phyloP scores from a whole-genome alignment of 73 alveolate species.

The Paramecium tetraurelia region DNA sequence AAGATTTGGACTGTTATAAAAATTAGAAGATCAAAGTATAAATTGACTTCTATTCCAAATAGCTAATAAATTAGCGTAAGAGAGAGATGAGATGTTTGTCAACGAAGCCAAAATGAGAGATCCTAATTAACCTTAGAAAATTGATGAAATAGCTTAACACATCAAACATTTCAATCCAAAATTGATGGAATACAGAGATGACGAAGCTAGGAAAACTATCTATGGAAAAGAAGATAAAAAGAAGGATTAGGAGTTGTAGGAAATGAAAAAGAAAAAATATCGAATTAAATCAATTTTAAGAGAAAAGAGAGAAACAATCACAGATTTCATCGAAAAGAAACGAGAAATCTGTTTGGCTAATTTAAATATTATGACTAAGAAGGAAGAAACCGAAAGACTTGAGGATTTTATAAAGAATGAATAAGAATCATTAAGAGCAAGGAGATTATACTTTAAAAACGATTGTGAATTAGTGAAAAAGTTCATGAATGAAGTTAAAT shows the following conservation, averaged over 20 bases:
- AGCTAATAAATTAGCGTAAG: slow-evolving; percentile 59
- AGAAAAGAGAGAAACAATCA: slow-evolving; percentile 58
- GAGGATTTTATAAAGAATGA: slow-evolving; percentile 58
- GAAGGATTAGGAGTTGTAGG: slow-evolving; percentile 20
- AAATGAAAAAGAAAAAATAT: slow-evolving; percentile 40
- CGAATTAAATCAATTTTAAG: slow-evolving; percentile 34
- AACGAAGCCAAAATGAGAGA: neutral
- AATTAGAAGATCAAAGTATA: slow-evolving; percentile 28
- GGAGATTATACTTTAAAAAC: slow-evolving; percentile 53
- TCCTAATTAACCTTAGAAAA: neutral
- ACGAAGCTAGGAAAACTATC: neutral
- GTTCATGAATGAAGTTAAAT: slow-evolving; percentile 52
- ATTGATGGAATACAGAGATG: neutral
- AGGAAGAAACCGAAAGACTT: slow-evolving; percentile 50
- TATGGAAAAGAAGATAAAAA: slow-evolving; percentile 41
- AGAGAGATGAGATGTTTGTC: slow-evolving; percentile 52
- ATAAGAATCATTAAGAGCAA: slow-evolving; percentile 54
- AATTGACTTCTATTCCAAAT: neutral
- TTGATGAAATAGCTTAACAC: neutral
- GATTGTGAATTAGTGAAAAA: slow-evolving; percentile 57
- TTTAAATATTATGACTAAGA: slow-evolving; percentile 44
- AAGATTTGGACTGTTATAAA: slow-evolving; percentile 22
- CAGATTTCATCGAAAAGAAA: slow-evolving; percentile 49
- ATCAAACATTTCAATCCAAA: slow-evolving; percentile 37
- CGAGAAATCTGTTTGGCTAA: slow-evolving; percentile 55